Evolutionary conservation across 768 basidiomycete species (phyloP), one percentile per base, ranked within the genome.

Genomic region (Boletus pseudopeckii): DNA sequence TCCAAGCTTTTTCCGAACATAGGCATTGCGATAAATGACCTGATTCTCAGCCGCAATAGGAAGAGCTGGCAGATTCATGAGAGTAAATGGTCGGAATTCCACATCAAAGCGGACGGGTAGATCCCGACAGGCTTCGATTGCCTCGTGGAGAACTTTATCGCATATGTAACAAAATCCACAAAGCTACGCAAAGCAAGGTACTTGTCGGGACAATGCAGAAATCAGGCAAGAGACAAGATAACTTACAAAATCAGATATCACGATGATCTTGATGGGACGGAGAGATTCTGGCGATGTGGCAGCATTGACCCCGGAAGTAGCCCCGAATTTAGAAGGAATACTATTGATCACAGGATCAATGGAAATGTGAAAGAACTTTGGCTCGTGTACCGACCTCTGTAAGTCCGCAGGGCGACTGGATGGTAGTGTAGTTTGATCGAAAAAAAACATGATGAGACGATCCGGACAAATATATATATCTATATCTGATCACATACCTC

Each of bases 111-210:
- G 53, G 45, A 71, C 14, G 18, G 70, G 68, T 7, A 75, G 61
- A 52, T 64, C 56, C 7, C 47, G 46, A 40, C 71, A 70, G 18
- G 64, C 64, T 40, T 66, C 60, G 39, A 75, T 67, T 17, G 74
- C 74, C 32, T 64, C 62, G 22, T 54, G 58, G 26, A 75, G 53
- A 30, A 68, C 54, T 48, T 70, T 73, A 48, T 69, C 64, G 38
- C 70, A 67, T 38, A 75, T 56, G 56, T 72, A 75, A 57, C 74
- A 75, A 60, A 72, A 74, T 26, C 48, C 54, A 32, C 72, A 74
- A 44, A 68, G 49, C 71, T 71, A 55, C 5, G 2, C 0, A n/a
- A 18, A 20, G 17, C 22, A 37, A 37, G 8, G 14, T 14, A 18
- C 24, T 11, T 11, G 17, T 44, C 44, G 55, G 7, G 32, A 34